phyloP scores from a whole-genome alignment of 2,329 filamentous ascomycete species.

The Aspergillus fumigatus region DNA sequence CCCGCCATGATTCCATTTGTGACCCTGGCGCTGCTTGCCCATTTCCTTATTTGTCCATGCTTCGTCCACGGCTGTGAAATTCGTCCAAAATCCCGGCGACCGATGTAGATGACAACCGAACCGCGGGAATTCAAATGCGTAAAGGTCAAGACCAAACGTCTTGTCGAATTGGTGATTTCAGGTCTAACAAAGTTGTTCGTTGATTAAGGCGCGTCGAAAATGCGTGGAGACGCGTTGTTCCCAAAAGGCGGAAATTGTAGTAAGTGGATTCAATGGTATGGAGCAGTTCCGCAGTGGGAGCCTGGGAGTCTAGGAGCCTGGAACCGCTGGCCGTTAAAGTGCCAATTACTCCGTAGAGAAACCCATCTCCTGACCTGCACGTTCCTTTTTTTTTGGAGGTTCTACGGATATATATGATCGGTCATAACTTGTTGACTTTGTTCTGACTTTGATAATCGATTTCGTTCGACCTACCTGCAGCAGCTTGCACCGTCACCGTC shows the following conservation, averaged over 20 bases:
- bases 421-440: not conserved
- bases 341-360: no score
- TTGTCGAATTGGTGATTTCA: not conserved
- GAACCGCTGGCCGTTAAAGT: not conserved
- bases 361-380: not conserved
- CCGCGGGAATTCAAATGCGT: not conserved
- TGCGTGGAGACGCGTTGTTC: constrained; percentile 24
- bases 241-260: not conserved
- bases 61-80: not conserved
- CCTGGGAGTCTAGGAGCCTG: not conserved
- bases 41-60: constrained; percentile 32
- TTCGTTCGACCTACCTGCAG: not conserved
- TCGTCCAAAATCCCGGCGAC: not conserved
- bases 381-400: not conserved
- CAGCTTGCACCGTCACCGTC: not conserved
- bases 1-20: constrained; percentile 47
- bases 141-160: not conserved
- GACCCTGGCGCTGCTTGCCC: constrained; percentile 29
- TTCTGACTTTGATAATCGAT: not conserved
- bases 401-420: not conserved
- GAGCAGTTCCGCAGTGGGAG: constrained; percentile 11
- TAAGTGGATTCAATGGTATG: constrained; percentile 6
- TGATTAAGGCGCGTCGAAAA: constrained; percentile 20
- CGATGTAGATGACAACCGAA: not conserved
- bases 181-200: not conserved